Base-by-base conservation (phyloP, 495 filamentous ascomycete species). In the Lasiosphaeria ovina region DNA sequence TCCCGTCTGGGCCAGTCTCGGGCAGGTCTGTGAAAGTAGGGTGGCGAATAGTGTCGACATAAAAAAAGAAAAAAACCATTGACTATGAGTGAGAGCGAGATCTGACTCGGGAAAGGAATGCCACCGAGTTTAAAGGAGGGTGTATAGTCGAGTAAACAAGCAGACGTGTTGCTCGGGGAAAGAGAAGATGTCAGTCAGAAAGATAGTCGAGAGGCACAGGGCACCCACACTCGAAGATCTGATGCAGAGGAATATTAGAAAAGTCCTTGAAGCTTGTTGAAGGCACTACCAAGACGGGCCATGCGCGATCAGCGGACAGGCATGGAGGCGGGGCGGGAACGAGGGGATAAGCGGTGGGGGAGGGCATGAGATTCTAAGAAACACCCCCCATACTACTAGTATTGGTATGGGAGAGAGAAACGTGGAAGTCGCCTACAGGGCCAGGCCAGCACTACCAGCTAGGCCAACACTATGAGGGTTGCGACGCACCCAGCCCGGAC, bases 221-320 rank as follows among this genome's bases (percentile, higher is more conserved):
- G 35, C 50, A 54, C 32, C 51, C 57, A 47, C 35, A n/a, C 38
- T 47, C 44, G 44, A 47, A 47, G 44, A 42, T 47, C 12, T n/a
- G 16, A n/a, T 47, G 44, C 44, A 47, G 12, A 47, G 12, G 44
- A 47, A 47, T 47, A 47, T 47, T n/a, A 47, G 44, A 8, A 45
- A 14, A n/a, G 44, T 9, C 5, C 44, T 47, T 59, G 57, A 48
- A 54, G 57, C 57, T 53, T 49, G 50, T 48, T 44, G 50, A 48
- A 49, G 36, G 51, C 50, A 48, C 14, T 2, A 35, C 32, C 57
- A 53, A 48, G 33, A 33, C 33, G 35, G 50, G 40, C 50, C 57
- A 42, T 54, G 50, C 33, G 57, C 51, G 51, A 47, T 47, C 44
- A 14, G 44, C 44, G 44, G 44, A 47, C 24, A 24, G 24, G 44